Evolutionary conservation across 2,329 filamentous ascomycete species (phyloP).

Genomic region (Curvularia spicifera): DNA sequence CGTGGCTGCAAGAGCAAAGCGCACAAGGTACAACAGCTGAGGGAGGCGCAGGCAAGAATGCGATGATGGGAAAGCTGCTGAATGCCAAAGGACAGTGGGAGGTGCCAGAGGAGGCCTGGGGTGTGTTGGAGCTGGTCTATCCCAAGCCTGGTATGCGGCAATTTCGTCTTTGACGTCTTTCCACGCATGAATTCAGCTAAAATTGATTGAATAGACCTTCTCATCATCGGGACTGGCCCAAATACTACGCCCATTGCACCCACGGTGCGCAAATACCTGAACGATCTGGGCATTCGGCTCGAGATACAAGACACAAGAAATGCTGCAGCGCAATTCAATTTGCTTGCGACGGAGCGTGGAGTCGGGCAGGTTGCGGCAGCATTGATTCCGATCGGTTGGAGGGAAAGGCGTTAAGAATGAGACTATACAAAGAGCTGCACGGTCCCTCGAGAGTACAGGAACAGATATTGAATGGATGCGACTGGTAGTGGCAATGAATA

Average conservation of each 20-base stretch:
- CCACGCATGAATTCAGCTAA: slow-evolving; percentile 18
- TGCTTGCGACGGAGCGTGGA: slow-evolving; percentile 92
- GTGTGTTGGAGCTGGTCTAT: slow-evolving; percentile 78
- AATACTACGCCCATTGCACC: slow-evolving; percentile 78
- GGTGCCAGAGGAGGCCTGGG: slow-evolving; percentile 72
- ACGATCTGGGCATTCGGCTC: slow-evolving; percentile 79
- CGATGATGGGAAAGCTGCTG: slow-evolving; percentile 58
- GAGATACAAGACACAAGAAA: slow-evolving; percentile 93
- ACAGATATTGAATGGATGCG: background rate
- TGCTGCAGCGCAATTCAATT: slow-evolving; percentile 91
- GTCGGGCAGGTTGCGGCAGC: slow-evolving; percentile 85
- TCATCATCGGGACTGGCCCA: slow-evolving; percentile 86
- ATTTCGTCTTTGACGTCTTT: background rate
- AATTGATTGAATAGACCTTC: slow-evolving; percentile 65
- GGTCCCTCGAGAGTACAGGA: background rate
- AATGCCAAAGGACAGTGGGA: slow-evolving; percentile 86
- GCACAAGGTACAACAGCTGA: slow-evolving; percentile 37
- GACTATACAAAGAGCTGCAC: background rate
- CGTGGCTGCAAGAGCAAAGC: slow-evolving; percentile 66
- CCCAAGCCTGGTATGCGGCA: slow-evolving; percentile 78
- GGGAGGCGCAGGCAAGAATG: slow-evolving; percentile 42
- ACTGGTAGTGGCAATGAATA: background rate
- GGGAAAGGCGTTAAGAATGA: slow-evolving; percentile 53
- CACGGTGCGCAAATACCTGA: slow-evolving; percentile 73
- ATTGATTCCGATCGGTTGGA: slow-evolving; percentile 85